Evolutionary conservation across 1,139 yeast genomes (phyloP), one percentile per base, ranked within the genome.

Genomic region (Geotrichum klebahnii): DNA sequence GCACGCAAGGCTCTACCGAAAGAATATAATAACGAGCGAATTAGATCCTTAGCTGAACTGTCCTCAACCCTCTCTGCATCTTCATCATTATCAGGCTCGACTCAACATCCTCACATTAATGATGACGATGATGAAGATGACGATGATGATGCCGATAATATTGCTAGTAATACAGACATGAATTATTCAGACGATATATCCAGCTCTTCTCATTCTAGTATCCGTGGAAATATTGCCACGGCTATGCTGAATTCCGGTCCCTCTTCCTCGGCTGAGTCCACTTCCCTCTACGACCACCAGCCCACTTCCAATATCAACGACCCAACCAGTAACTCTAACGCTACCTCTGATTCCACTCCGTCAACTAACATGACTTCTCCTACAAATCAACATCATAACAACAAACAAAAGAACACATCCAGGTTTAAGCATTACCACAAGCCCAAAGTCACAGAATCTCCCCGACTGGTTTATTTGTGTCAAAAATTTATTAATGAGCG

Each of bases 401-500:
- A 39, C 33, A 26, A 32, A 5, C 29, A 34, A 16, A 39, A 32
- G 8, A 53, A 35, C 12, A 29, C 28, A 6, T 44, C 56, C n/a
- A 57, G 69, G 17, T 68, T 67, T 57, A 63, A 63, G 52, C 72
- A 68, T 48, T 67, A 66, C 50, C 64, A 60, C 38, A 63, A 65
- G 47, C 72, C 72, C 14, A 67, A 69, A 19, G 65, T 68, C 9
- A 57, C 63, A 3, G 69, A 67, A 43, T 62, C 64, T 2, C 72
- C 72, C 4, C 58, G 60, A 9, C 60, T 67, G 38, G 66, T 66
- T 16, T 57, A 55, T 34, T 60, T 66, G 5, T 66, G 70, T 50
- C 63, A 64, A 43, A 55, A 60, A 41, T 81, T 75, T 58, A 67
- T 82, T 19, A 70, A 70, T 46, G 72, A 73, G 35, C 73, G 73